A percentile compares a stretch with the other conserved stretches of the same genome.
phyloP scores from a whole-genome alignment of 768 basidiomycete species.

The Agrocybe chaxingu region DNA sequence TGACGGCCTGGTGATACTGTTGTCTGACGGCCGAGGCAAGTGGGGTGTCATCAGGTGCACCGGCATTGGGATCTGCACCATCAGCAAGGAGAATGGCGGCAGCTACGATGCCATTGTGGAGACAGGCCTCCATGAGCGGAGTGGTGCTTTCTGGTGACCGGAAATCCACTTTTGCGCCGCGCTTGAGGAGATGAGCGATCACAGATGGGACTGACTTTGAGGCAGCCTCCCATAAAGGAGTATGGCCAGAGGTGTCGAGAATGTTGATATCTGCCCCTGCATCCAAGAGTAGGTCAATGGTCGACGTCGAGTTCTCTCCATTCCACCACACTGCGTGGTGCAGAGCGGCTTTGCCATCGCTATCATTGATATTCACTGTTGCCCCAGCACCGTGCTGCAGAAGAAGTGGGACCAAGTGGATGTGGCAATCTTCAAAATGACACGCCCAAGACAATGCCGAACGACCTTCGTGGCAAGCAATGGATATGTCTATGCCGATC shows the following conservation, averaged over 20 bases:
- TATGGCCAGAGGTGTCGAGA: background rate
- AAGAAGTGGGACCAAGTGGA: background rate
- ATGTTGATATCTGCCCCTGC: background rate
- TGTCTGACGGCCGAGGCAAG: background rate
- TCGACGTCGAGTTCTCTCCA: background rate
- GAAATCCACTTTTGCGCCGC: background rate
- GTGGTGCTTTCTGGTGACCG: background rate
- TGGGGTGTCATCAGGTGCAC: background rate
- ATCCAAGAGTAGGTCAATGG: background rate
- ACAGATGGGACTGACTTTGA: background rate
- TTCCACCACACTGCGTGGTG: conserved; percentile 1
- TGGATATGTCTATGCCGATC: too few relatives aligned
- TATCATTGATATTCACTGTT: background rate
- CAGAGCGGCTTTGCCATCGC: background rate
- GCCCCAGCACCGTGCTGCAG: background rate
- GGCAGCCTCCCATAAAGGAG: background rate
- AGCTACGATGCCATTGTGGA: background rate
- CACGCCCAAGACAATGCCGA: too few relatives aligned
- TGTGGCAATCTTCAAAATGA: too few relatives aligned
- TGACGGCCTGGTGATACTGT: background rate
- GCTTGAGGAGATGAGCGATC: background rate
- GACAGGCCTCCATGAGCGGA: background rate
- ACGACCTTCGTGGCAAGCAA: too few relatives aligned
- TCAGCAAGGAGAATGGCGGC: conserved; percentile 1
- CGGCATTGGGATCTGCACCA: conserved; percentile 1